These are phyloP conservation scores for Inosperma sp. DNA, from an alignment of 768 basidiomycete genomes.

Conservation along the genomic window DNA sequence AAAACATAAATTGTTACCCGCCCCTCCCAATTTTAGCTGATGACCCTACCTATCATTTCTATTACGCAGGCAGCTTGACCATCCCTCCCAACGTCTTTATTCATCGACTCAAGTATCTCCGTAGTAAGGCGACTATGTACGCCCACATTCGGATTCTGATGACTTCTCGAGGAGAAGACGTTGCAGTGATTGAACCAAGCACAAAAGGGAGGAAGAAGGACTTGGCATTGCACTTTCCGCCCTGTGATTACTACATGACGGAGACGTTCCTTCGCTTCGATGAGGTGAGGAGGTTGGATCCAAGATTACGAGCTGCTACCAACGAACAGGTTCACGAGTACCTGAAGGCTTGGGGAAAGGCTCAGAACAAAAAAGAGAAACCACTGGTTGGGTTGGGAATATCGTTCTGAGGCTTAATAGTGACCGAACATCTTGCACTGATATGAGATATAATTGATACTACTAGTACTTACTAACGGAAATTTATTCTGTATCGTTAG, in stretches of 20 bases:
- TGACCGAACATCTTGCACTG: no score
- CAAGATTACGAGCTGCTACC: neutral
- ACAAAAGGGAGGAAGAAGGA: neutral
- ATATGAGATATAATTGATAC: no score
- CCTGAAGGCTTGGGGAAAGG: neutral
- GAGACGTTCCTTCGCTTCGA: neutral
- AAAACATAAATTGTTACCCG: neutral
- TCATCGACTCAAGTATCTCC: neutral
- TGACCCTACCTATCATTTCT: neutral
- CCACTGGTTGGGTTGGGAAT: no score
- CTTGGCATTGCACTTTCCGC: neutral
- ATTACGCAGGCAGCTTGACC: neutral
- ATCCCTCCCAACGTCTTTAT: slow-evolving; percentile 2
- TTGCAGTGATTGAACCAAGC: neutral
- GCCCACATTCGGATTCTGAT: neutral
- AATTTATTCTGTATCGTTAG: no score
- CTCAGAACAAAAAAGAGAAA: no score
- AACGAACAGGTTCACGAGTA: slow-evolving; percentile 1
- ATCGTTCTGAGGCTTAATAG: no score
- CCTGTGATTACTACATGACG: slow-evolving; percentile 1
- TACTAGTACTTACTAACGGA: no score
- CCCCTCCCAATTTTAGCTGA: neutral
- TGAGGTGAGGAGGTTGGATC: neutral
- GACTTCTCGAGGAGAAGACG: neutral
- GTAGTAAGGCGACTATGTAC: slow-evolving; percentile 7